Evolutionary conservation across 345 rosid genomes (phyloP).

Genomic region (Eucalyptus urophylla): DNA sequence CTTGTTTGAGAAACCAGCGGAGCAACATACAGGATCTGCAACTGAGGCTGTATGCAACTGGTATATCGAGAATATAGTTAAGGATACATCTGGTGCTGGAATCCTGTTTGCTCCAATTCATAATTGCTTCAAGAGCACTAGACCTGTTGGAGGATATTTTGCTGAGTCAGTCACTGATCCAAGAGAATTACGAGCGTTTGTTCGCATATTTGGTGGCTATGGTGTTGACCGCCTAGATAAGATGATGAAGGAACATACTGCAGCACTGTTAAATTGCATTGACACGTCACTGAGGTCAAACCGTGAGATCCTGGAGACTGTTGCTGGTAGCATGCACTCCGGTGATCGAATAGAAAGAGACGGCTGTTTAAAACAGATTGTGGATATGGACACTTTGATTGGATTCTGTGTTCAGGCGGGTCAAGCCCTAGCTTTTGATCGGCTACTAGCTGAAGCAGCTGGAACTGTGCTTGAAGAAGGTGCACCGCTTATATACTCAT

Average conservation of each 20-base stretch:
- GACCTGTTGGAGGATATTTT: slow-evolving; percentile 99
- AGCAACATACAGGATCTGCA: slow-evolving; percentile 77
- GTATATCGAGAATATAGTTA: slow-evolving; percentile 96
- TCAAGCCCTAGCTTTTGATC: slow-evolving; percentile 89
- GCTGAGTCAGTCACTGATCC: slow-evolving; percentile 96
- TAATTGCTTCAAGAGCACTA: slow-evolving; percentile 88
- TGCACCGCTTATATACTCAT: slow-evolving; percentile 72
- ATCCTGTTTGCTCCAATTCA: slow-evolving; percentile 89
- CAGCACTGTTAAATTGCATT: slow-evolving; percentile 89
- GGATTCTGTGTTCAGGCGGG: slow-evolving; percentile 98
- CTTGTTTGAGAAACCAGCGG: slow-evolving; percentile 55
- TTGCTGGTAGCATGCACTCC: slow-evolving; percentile 92
- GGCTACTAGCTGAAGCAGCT: slow-evolving; percentile 89
- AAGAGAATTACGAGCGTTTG: slow-evolving; percentile 75
- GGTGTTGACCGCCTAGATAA: slow-evolving; percentile 87
- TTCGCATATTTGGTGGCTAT: slow-evolving; percentile 86
- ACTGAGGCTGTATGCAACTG: slow-evolving; percentile 91
- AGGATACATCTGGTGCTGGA: slow-evolving; percentile 91
- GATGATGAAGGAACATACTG: slow-evolving; percentile 95
- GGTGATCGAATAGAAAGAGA: slow-evolving; percentile 92
- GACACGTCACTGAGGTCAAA: slow-evolving; percentile 87
- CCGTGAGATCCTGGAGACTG: slow-evolving; percentile 72
- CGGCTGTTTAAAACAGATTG: slow-evolving; percentile 63
- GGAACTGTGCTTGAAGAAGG: slow-evolving; percentile 83
- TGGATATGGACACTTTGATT: slow-evolving; percentile 86